Evolutionary conservation across 768 basidiomycete species (phyloP), one percentile per base, ranked within the genome.

Genomic region (Lentinula detonsa): DNA sequence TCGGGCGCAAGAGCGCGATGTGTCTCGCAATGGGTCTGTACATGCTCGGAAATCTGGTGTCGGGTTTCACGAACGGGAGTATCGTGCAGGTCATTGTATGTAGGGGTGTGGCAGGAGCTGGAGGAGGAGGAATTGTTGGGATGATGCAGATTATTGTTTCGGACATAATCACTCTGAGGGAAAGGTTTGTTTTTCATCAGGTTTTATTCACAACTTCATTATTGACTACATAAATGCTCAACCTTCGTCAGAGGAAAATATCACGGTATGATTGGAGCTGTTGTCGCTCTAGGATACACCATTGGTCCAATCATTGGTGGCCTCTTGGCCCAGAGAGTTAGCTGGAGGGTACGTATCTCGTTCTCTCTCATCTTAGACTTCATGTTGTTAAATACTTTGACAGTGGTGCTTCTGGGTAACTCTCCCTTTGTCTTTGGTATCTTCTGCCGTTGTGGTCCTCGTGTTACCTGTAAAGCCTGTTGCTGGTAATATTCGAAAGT

Each of bases 351-450:
- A 68, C 6, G 34, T 51, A 15, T 34, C n/a, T 34, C 5, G n/a
- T 35, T 16, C 5, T 10, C 50, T 21, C 15, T 34, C 50, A 21
- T 51, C n/a, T 51, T 21, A 16, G 21, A 28, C 21, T 18, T 31
- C 40, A 15, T 42, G 3, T 28, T 28, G 28, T 28, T 28, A 28
- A 28, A 28, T 28, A 28, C 3, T 28, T 3, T 28, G 28, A 28
- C 28, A 86, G 83, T 89, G 88, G 88, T 88, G 86, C 67, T 88
- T 88, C 70, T 90, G 87, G 84, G 76, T 90, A 49, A 86, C 82
- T 33, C 75, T 90, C 1, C 88, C 88, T 0, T 66, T 87, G 2
- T 83, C 86, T 0, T 70, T 81, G 11, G 65, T 73, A 40, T 79
- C 85, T 0, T 79, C 86, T 23, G 70, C 76, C 21, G 80, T 85